A percentile compares a stretch with the other conserved stretches of the same genome.
Evolutionary conservation across 2,329 filamentous ascomycete species (phyloP).

Genomic region (Aspergillus niger): DNA sequence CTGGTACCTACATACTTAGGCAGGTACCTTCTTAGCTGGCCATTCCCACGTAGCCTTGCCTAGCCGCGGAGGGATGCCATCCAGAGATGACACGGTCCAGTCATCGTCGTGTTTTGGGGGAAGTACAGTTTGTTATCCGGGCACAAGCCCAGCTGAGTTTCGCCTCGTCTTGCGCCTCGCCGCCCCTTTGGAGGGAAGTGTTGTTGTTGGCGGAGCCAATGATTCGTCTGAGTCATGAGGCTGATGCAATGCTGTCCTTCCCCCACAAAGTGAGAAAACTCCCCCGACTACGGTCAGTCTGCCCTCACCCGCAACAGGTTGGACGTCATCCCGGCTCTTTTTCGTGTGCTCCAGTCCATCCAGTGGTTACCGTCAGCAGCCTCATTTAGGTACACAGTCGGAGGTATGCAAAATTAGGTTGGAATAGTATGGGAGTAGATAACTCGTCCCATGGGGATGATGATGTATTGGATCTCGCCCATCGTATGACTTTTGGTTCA

Average conservation of each 20-base stretch:
- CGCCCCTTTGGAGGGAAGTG: not conserved
- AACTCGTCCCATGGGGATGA: slow-evolving; percentile 18
- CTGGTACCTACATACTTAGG: not conserved
- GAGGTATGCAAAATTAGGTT: too few species aligned
- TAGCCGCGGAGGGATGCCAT: not conserved
- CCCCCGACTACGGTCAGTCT: slow-evolving; percentile 6
- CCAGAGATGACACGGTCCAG: not conserved
- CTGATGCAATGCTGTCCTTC: slow-evolving; percentile 19
- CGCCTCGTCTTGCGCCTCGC: slow-evolving; percentile 4
- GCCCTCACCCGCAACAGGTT: slow-evolving; percentile 10
- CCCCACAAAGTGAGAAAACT: slow-evolving; percentile 11
- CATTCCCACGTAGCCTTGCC: not conserved
- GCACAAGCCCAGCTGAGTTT: slow-evolving; percentile 6
- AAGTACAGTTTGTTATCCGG: not conserved
- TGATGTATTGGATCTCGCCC: slow-evolving; percentile 27
- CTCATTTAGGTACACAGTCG: slow-evolving; percentile 7
- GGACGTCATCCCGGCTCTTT: slow-evolving; percentile 26
- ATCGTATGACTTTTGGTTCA: slow-evolving; percentile 23
- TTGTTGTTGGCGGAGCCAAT: slow-evolving; percentile 2
- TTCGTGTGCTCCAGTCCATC: slow-evolving; percentile 23
- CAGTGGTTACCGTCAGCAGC: slow-evolving; percentile 13
- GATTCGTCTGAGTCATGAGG: slow-evolving; percentile 20
- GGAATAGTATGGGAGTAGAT: not conserved
- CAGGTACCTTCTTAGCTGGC: too few species aligned
- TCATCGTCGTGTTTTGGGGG: not conserved